Base-by-base conservation (phyloP, 306 rosid species). In the Pyrus pyrifolia region DNA sequence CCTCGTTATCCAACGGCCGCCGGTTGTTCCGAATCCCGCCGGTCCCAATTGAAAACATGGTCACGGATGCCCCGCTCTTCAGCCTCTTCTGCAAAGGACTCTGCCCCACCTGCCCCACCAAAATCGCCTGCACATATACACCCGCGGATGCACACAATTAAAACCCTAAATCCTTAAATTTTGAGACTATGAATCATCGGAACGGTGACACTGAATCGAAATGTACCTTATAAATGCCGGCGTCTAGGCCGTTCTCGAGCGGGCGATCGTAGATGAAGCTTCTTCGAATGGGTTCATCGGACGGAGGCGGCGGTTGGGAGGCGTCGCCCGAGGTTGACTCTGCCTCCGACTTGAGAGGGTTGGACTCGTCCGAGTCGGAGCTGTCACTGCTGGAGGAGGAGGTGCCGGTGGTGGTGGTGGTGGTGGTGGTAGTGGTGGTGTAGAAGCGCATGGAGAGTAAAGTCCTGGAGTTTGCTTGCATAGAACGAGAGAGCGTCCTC, bases 1-100 rank as follows among this genome's bases (percentile, higher is more conserved):
- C 86, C 87, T 95, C 99, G 3, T 82, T 79, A 12, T 83, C 86
- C 38, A 88, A 82, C 0, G 99, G 99, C 85, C 97, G 87, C 51
- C 97, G 85, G 73, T 92, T 89, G 78, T 84, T 92, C 21, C 92
- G 96, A 81, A 95, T 90, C 51, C 99, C 97, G 19, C 99, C 99
- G 0, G 97, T 95, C 38, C 97, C 99, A 0, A 95, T 11, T 1
- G 97, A 88, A 2, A 95, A 70, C 57, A 87, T 60, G 29, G 97
- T 95, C 81, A 95, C 86, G 19, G 66, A 79, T 19, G 40, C 52
- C 12, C 97, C 97, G 63, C 83, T 90, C 76, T 17, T 89, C 57
- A 95, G 89, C 81, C 9, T 85, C 90, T 92, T 95, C 93, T 90
- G 96, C 30, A 95, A 6, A 29, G 99, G 97, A 15, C n/a, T 84